Percentiles rank a stretch among this genome's conserved stretches.
Evolutionary conservation across 345 rosid species (phyloP).

Genomic region (Aquilaria sinensis): DNA sequence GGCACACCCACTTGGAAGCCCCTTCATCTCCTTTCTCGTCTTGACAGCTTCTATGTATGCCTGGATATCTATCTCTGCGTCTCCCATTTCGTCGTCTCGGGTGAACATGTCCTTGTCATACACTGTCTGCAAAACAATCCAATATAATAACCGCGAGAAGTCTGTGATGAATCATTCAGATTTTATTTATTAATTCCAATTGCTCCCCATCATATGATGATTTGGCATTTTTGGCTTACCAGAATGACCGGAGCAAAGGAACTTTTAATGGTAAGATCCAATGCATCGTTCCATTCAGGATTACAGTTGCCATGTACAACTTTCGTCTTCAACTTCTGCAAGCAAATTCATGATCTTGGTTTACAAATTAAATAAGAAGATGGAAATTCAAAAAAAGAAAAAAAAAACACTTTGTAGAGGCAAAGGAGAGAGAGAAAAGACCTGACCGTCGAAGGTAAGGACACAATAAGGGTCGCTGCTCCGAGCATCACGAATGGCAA

Average conservation of each 20-base stretch:
- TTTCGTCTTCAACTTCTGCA: constrained; percentile 62
- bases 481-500: constrained; percentile 31
- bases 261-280: constrained; percentile 52
- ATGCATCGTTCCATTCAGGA: constrained; percentile 82
- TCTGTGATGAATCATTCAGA: no score
- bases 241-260: constrained; percentile 39
- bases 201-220: no score
- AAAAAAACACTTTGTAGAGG: background rate
- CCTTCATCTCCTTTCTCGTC: constrained; percentile 37
- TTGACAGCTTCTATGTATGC: constrained; percentile 43
- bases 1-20: constrained; percentile 49
- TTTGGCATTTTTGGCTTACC: constrained; percentile 30
- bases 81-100: constrained; percentile 77
- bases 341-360: background rate
- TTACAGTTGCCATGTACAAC: constrained; percentile 61
- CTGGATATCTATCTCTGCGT: constrained; percentile 56
- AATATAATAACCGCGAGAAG: no score
- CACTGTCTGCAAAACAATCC: constrained; percentile 36
- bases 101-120: constrained; percentile 71
- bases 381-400: background rate
- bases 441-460: constrained; percentile 43
- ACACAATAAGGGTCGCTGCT: constrained; percentile 53
- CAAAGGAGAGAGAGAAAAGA: constrained; percentile 6
- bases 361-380: background rate
- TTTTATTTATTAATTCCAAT: no score